phyloP scores from a whole-genome alignment of 192 early-diverging fungal species.

The Backusella westeae region DNA sequence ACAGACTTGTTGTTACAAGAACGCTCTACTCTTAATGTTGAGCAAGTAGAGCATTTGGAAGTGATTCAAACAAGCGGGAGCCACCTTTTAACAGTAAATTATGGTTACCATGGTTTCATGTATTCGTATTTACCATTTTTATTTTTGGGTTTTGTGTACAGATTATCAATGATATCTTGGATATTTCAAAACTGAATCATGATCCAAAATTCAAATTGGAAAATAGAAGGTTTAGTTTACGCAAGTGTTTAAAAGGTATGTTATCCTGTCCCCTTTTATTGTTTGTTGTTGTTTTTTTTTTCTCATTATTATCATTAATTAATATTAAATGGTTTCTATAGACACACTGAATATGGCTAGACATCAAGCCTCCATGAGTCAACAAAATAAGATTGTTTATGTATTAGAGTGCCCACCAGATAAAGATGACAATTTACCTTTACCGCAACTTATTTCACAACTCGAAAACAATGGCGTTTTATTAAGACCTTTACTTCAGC shows the following conservation, averaged over 20 bases:
- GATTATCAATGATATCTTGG: conserved; percentile 54
- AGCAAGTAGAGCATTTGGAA: conserved; percentile 48
- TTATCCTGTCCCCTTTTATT: not conserved
- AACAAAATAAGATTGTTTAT: conserved; percentile 32
- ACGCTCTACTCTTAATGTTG: conserved; percentile 38
- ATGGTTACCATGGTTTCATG: not conserved
- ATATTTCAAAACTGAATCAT: conserved; percentile 52
- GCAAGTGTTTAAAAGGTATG: conserved; percentile 54
- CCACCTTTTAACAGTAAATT: conserved; percentile 47
- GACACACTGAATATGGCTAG: conserved; percentile 41
- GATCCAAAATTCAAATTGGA: conserved; percentile 53
- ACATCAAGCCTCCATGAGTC: conserved; percentile 32
- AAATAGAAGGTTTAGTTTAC: conserved; percentile 43
- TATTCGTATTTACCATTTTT: conserved; percentile 9
- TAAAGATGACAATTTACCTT: conserved; percentile 26
- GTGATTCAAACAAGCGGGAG: conserved; percentile 54
- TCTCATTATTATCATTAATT: not conserved
- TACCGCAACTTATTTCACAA: conserved; percentile 25
- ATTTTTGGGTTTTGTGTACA: conserved; percentile 11
- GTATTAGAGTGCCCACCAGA: conserved; percentile 32
- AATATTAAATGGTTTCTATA: not conserved
- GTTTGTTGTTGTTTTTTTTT: conserved; percentile 7
- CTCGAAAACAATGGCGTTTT: conserved; percentile 13
- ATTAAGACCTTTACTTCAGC: conserved; percentile 3
- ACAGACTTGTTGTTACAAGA: conserved; percentile 50